phyloP scores from a whole-genome alignment of 768 basidiomycete genomes.

The Mycena galopus region DNA sequence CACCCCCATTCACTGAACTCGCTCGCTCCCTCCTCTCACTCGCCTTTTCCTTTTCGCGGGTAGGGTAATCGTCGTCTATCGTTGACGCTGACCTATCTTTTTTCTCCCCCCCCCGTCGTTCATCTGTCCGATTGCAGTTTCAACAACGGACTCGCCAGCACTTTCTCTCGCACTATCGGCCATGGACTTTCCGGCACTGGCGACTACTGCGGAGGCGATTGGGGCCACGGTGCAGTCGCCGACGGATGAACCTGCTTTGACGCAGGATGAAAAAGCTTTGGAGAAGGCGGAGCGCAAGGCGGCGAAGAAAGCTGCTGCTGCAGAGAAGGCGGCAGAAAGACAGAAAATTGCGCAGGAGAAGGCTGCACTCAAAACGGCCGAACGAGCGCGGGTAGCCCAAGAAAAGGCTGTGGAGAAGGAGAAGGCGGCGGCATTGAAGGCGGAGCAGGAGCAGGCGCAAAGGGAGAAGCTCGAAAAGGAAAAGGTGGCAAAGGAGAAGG shows the following conservation, averaged over 20 bases:
- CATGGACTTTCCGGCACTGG: conserved; percentile 82
- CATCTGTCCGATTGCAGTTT: conserved; percentile 54
- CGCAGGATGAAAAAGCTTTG: conserved; percentile 56
- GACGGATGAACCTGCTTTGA: conserved; percentile 46
- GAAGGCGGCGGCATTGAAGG: conserved; percentile 43
- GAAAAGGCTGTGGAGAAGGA: conserved; percentile 66
- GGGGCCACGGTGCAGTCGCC: conserved; percentile 49
- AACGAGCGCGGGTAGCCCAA: conserved; percentile 64
- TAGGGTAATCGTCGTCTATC: conserved; percentile 62
- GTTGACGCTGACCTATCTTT: conserved; percentile 64
- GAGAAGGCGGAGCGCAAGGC: conserved; percentile 74
- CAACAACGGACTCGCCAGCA: conserved; percentile 57
- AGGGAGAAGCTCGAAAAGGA: conserved; percentile 54
- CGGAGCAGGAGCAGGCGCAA: conserved; percentile 48
- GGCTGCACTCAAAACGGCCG: conserved; percentile 64
- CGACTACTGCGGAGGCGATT: conserved; percentile 44
- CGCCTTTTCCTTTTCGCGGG: conserved; percentile 51
- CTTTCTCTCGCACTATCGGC: conserved; percentile 72
- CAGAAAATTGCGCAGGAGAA: conserved; percentile 71
- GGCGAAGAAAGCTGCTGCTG: conserved; percentile 73
- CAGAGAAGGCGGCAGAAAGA: conserved; percentile 73
- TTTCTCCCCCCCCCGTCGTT: conserved; percentile 45
- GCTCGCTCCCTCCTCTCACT: conserved; percentile 59
- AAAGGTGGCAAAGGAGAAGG: conserved; percentile 55
- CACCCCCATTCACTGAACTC: conserved; percentile 46